Evolutionary conservation across 306 rosid species (phyloP).

Genomic region (Casuarina cunninghamiana): DNA sequence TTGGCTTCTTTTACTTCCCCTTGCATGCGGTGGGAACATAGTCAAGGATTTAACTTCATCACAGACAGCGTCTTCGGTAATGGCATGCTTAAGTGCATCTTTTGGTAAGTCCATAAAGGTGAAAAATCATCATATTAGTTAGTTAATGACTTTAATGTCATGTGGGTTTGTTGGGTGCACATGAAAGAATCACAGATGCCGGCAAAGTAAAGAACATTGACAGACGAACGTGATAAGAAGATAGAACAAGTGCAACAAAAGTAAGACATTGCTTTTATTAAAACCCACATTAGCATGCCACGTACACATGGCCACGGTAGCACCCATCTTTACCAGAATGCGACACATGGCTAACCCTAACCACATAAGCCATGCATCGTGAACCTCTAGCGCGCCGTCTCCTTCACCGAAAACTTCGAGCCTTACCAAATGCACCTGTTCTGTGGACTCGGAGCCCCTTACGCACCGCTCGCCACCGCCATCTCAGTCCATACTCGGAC

Average conservation of each 20-base stretch:
- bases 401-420: too few species aligned
- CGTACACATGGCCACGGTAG: too few species aligned
- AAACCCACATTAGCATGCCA: too few species aligned
- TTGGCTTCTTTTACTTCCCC: too few species aligned
- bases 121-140: constrained; percentile 40
- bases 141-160: constrained; percentile 38
- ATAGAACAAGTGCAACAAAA: constrained; percentile 39
- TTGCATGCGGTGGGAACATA: neutral
- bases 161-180: constrained; percentile 43
- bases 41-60: neutral
- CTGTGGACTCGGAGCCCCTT: too few species aligned
- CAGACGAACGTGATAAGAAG: constrained; percentile 24
- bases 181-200: constrained; percentile 47
- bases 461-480: too few species aligned
- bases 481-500: too few species aligned
- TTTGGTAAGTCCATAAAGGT: constrained; percentile 36
- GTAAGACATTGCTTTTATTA: constrained; percentile 16
- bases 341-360: too few species aligned
- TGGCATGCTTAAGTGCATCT: constrained; percentile 23
- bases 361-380: too few species aligned
- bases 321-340: too few species aligned
- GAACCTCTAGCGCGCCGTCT: too few species aligned
- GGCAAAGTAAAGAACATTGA: constrained; percentile 37
- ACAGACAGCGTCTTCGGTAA: neutral
- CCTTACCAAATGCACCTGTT: too few species aligned